Conservation (phyloP, 108 stramenopile species). For the Craspedostauros australis region DNA sequence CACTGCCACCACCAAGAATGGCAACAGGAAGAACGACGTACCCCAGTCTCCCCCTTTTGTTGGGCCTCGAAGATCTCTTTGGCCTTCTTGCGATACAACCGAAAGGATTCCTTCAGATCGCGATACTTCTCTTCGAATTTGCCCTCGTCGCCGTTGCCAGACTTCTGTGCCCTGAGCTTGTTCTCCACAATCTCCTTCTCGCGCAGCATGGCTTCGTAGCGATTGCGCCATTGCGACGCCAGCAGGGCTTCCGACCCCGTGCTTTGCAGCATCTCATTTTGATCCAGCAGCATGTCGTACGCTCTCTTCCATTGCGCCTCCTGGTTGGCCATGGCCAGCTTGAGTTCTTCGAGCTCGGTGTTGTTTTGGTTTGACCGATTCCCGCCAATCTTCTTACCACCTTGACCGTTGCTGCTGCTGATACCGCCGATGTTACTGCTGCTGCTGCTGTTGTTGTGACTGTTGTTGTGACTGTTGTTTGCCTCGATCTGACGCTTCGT, state of each 20-base stretch:
- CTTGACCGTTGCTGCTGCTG: conserved; percentile 6
- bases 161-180: conserved; percentile 39
- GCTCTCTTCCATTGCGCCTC: conserved; percentile 88
- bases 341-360: conserved; percentile 28
- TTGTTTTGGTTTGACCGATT: conserved; percentile 54
- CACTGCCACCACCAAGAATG: too few species aligned
- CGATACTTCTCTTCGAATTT: conserved; percentile 84
- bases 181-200: conserved; percentile 78
- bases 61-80: conserved; percentile 88
- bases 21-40: too few species aligned
- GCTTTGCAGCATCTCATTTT: conserved; percentile 78
- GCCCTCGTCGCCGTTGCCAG: conserved; percentile 33
- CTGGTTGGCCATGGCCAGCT: conserved; percentile 66
- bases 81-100: conserved; percentile 84
- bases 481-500: conserved; percentile 68
- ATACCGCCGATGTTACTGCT: too few species aligned
- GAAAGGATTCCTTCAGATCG: conserved; percentile 86
- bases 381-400: not conserved
- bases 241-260: conserved; percentile 83
- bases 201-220: conserved; percentile 75
- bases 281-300: conserved; percentile 70
- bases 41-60: conserved; percentile 45
- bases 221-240: conserved; percentile 89
- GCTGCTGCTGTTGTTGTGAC: not conserved
- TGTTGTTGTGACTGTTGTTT: conserved; percentile 20